Base-by-base conservation (phyloP, 129 eudicot genomes). In the Scalesia atractyloides region DNA sequence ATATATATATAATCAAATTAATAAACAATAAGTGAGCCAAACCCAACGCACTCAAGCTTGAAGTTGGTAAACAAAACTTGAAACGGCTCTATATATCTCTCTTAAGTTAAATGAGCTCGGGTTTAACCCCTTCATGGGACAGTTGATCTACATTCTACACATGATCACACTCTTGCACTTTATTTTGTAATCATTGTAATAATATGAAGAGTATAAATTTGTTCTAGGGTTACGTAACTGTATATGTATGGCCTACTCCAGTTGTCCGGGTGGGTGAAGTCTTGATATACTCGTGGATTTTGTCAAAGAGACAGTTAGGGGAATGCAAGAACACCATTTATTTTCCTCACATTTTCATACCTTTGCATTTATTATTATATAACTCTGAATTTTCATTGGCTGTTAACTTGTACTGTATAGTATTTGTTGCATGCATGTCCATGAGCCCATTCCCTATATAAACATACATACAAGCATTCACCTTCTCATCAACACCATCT, bases 301-400 rank as follows among this genome's bases (percentile, higher is more conserved):
- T 57, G 80, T 76, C 74, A 76, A 76, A 68, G 80, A 76, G 49
- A 76, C 69, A 36, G 80, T 76, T 76, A 66, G 74, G 62, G 44
- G 36, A 67, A 76, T 54, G 68, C 67, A 44, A 66, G 33, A 44
- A 12, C 60, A 37, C 44, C 44, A 76, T 76, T 48, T 68, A 76
- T 76, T 56, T 68, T 34, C 59, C 24, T 17, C 49, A 67, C 77
- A 73, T 48, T 33, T 73, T 73, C 14, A 16, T 33, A 61, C 69
- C 74, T 68, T 68, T 44, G 69, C 80, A 76, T 76, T 76, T 68
- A 76, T 57, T 68, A 44, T 1, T 67, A n/a, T 41, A 26, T 33
- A 73, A 33, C 48, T 18, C 3, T 63, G n/a, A 11, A 0, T 24
- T 60, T 61, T n/a, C 47, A 30, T 61, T 48, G 18, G 16, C 9